Conservation (phyloP, 768 basidiomycete species). For the Lentinula sp. region DNA sequence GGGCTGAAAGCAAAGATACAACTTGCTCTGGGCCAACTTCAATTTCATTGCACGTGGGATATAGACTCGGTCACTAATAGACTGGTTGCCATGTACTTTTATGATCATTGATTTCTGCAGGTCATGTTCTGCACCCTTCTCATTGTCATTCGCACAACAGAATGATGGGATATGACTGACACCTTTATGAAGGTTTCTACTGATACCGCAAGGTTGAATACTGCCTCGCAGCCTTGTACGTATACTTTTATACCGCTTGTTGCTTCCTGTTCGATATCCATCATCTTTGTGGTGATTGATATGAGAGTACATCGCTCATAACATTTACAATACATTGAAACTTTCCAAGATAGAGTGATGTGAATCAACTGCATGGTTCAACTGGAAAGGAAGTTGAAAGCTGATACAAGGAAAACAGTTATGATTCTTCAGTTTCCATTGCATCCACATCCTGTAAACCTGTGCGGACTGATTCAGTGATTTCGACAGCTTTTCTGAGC, state of each 20-base stretch:
- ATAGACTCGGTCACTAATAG: neutral
- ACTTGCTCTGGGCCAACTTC: neutral
- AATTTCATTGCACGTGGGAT: constrained; percentile 1
- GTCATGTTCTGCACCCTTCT: neutral
- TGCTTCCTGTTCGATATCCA: too few relatives aligned
- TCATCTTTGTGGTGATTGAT: too few relatives aligned
- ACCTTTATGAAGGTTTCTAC: too few relatives aligned
- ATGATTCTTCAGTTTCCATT: constrained; percentile 1
- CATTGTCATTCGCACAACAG: too few relatives aligned
- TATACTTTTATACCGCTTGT: too few relatives aligned
- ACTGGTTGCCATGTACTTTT: neutral
- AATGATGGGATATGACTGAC: too few relatives aligned
- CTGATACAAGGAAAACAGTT: neutral
- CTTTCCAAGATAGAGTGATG: too few relatives aligned
- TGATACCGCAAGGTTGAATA: too few relatives aligned
- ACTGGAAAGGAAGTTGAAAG: neutral
- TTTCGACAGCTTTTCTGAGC: constrained; percentile 21
- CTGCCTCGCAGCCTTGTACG: too few relatives aligned
- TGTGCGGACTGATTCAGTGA: constrained; percentile 10
- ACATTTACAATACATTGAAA: too few relatives aligned
- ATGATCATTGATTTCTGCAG: neutral
- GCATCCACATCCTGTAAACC: constrained; percentile 2
- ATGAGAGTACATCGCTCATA: too few relatives aligned
- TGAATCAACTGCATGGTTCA: neutral
- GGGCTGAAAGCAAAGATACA: neutral